A percentile compares a stretch with the other conserved stretches of the same genome.
These are phyloP conservation scores for Chlamydomonas applanata DNA, from an alignment of 139 green algal genomes.

Conservation along the genomic window DNA sequence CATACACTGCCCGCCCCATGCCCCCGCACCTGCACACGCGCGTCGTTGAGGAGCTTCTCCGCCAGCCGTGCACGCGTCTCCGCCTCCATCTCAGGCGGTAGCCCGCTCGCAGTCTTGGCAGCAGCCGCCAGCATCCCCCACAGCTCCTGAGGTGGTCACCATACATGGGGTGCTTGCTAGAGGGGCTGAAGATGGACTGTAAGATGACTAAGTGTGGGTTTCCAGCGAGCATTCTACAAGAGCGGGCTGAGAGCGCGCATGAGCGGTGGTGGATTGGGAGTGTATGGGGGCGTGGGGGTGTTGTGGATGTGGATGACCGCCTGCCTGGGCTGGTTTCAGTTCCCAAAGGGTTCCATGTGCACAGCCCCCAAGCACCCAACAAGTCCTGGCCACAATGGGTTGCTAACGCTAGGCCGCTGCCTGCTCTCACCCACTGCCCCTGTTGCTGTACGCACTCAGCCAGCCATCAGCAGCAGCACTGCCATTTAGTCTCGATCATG, in stretches of 20 bases:
- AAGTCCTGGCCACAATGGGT: no score
- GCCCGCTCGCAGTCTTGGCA: conserved; percentile 58
- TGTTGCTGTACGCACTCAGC: not conserved
- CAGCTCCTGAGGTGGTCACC: conserved; percentile 66
- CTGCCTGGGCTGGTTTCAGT: not conserved
- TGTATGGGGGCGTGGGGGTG: not conserved
- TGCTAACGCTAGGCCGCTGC: no score
- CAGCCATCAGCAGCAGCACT: not conserved
- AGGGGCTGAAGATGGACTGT: not conserved
- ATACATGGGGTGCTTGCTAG: not conserved
- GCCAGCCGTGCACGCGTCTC: conserved; percentile 69
- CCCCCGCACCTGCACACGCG: conserved; percentile 49
- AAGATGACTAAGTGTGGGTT: not conserved
- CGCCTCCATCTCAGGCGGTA: conserved; percentile 84
- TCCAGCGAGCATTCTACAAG: not conserved
- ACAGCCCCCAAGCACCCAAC: not conserved
- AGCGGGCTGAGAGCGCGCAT: not conserved
- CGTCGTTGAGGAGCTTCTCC: conserved; percentile 49
- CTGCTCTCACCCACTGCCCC: no score
- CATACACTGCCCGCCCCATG: no score
- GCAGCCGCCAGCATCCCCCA: conserved; percentile 80
- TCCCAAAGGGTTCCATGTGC: no score
- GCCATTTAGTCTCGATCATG: no score
- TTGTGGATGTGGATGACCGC: not conserved
- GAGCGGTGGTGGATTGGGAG: not conserved